A percentile compares a stretch with the other conserved stretches of the same genome.
phyloP scores from a whole-genome alignment of 2,329 filamentous ascomycete species.

The Alternaria incomplexa region DNA sequence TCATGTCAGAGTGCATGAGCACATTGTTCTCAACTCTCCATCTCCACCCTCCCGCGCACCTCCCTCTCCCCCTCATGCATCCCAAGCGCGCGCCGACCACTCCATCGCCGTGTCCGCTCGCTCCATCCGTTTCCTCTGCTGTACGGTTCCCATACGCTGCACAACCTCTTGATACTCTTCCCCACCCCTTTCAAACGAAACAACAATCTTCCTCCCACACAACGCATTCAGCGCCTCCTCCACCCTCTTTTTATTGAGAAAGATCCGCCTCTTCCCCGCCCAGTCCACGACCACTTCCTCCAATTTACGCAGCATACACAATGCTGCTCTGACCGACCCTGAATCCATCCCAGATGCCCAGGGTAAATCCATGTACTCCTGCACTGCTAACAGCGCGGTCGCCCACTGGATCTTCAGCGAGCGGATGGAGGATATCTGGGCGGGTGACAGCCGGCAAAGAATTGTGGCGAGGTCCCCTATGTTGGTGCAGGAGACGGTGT shows the following conservation, averaged over 20 bases:
- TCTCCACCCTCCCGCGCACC: not conserved
- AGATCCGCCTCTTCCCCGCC: not conserved
- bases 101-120: not conserved
- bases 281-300: not conserved
- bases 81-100: not conserved
- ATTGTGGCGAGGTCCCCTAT: not conserved
- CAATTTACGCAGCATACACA: not conserved
- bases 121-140: not conserved
- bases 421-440: not conserved
- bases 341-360: not conserved
- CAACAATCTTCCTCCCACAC: not conserved
- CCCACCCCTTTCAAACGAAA: not conserved
- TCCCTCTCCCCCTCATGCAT: not conserved
- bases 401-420: not conserved
- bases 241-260: not conserved
- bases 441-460: not conserved
- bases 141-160: not conserved
- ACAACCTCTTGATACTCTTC: not conserved
- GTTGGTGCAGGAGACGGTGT: not conserved
- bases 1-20: not conserved
- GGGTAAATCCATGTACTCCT: not conserved
- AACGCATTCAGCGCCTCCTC: not conserved
- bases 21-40: not conserved
- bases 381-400: not conserved
- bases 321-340: not conserved